Evolutionary conservation across 2,329 filamentous ascomycete species (phyloP).

Genomic region (Aureobasidium sp.): DNA sequence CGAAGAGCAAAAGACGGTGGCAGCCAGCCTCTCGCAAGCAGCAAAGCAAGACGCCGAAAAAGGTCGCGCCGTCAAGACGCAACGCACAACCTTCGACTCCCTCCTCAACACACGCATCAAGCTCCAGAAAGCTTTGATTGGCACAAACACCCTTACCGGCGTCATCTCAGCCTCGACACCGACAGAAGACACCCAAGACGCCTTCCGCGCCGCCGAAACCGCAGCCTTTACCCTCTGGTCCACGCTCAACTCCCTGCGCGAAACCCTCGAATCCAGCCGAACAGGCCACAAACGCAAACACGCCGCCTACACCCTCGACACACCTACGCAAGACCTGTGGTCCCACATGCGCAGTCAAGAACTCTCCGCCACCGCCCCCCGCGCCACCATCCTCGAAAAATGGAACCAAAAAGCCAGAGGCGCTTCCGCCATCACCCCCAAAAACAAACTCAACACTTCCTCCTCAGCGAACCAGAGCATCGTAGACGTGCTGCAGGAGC

Average conservation of each 20-base stretch:
- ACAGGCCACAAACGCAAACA: conserved; percentile 54
- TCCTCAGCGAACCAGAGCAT: conserved; percentile 53
- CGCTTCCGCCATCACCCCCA: conserved; percentile 46
- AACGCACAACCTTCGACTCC: conserved; percentile 78
- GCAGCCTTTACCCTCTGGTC: conserved; percentile 81
- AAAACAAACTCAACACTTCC: conserved; percentile 51
- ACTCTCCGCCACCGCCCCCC: conserved; percentile 46
- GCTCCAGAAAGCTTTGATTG: conserved; percentile 80
- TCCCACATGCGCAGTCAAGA: conserved; percentile 60
- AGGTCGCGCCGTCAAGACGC: conserved; percentile 74
- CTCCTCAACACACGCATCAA: conserved; percentile 86
- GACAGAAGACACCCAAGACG: conserved; percentile 25
- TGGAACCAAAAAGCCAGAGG: conserved; percentile 77
- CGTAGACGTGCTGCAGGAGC: conserved; percentile 58
- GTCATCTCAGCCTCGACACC: conserved; percentile 22
- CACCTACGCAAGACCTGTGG: conserved; percentile 61
- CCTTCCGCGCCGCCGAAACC: conserved; percentile 70
- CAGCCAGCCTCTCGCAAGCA: conserved; percentile 55
- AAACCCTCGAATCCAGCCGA: conserved; percentile 46
- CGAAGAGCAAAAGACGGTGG: conserved; percentile 57
- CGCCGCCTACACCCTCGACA: conserved; percentile 42
- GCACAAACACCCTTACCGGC: conserved; percentile 61
- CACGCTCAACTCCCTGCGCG: conserved; percentile 62
- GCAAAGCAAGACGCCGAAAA: conserved; percentile 73
- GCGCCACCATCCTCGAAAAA: conserved; percentile 70